A percentile compares a stretch with the other conserved stretches of the same genome.
Evolutionary conservation across 2,329 filamentous ascomycete species (phyloP).

Genomic region (Gnomoniopsis smithogilvyi): DNA sequence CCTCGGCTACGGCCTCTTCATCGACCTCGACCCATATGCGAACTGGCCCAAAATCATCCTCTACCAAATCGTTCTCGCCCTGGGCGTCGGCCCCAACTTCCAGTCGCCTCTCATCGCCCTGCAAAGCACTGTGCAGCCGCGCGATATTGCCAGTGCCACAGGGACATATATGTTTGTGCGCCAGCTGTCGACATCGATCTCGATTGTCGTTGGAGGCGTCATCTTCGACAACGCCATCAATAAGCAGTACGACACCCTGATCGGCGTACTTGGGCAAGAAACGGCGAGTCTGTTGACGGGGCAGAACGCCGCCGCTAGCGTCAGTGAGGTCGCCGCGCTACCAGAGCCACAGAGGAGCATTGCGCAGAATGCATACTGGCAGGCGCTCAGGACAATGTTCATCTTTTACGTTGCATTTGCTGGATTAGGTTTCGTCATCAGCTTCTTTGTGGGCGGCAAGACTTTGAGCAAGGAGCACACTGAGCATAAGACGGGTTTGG

Average conservation of each 20-base stretch:
- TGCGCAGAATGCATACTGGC: slow-evolving; percentile 46
- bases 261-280: slow-evolving; percentile 29
- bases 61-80: slow-evolving; percentile 58
- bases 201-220: slow-evolving; percentile 53
- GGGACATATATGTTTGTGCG: slow-evolving; percentile 60
- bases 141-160: slow-evolving; percentile 61
- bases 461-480: slow-evolving; percentile 53
- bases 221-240: slow-evolving; percentile 40
- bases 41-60: slow-evolving; percentile 46
- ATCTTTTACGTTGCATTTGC: slow-evolving; percentile 53
- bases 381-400: slow-evolving; percentile 52
- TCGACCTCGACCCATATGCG: slow-evolving; percentile 50
- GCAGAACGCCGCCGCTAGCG: slow-evolving; percentile 58
- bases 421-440: slow-evolving; percentile 43
- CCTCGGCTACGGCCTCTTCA: slow-evolving; percentile 56
- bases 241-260: slow-evolving; percentile 27
- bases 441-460: slow-evolving; percentile 45
- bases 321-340: slow-evolving; percentile 53
- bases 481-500: slow-evolving; percentile 57
- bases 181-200: slow-evolving; percentile 54
- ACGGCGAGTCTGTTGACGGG: slow-evolving; percentile 53
- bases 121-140: slow-evolving; percentile 57
- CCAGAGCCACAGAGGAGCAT: slow-evolving; percentile 39
- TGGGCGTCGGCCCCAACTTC: slow-evolving; percentile 61
- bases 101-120: slow-evolving; percentile 61